A percentile compares a stretch with the other conserved stretches of the same genome.
Conservation (phyloP, 2,329 filamentous ascomycete species). For the Clarireedia paspali region DNA sequence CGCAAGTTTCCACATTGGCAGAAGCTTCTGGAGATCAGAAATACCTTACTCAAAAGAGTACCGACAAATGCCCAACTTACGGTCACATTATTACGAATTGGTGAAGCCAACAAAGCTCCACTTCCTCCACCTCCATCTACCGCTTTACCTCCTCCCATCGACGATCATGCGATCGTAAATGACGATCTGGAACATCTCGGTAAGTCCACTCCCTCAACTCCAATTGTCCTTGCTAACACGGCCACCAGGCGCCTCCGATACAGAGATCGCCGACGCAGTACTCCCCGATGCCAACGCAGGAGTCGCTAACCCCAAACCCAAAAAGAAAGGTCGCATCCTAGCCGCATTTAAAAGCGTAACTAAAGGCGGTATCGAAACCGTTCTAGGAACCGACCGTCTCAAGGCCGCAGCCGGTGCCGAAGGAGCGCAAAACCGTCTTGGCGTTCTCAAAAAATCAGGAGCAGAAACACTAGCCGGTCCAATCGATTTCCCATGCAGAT, state of each 20-base stretch:
- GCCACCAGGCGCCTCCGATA: slow-evolving; percentile 22
- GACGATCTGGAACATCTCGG: slow-evolving; percentile 45
- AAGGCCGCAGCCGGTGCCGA: slow-evolving; percentile 50
- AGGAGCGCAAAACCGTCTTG: slow-evolving; percentile 62
- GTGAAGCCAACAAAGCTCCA: slow-evolving; percentile 73
- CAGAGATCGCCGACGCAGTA: slow-evolving; percentile 27
- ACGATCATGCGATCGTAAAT: slow-evolving; percentile 37
- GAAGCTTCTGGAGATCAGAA: slow-evolving; percentile 64
- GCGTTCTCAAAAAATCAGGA: slow-evolving; percentile 47
- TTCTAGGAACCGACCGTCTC: slow-evolving; percentile 62
- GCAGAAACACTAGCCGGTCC: slow-evolving; percentile 51
- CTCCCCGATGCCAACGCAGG: slow-evolving; percentile 34
- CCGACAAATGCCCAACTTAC: slow-evolving; percentile 83
- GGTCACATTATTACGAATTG: slow-evolving; percentile 71
- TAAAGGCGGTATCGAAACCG: slow-evolving; percentile 65
- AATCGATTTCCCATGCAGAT: slow-evolving; percentile 67
- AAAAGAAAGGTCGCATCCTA: slow-evolving; percentile 33
- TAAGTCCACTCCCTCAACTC: slow-evolving; percentile 32
- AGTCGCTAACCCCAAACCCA: slow-evolving; percentile 12
- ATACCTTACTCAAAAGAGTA: slow-evolving; percentile 71
- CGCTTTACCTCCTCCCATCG: slow-evolving; percentile 31
- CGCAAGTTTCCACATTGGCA: slow-evolving; percentile 62
- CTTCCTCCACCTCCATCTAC: slow-evolving; percentile 56
- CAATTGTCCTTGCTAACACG: slow-evolving; percentile 7
- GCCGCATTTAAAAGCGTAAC: slow-evolving; percentile 53